Base-by-base conservation (phyloP, 164 flowering plant genomes). In the Stephania cephalantha region DNA sequence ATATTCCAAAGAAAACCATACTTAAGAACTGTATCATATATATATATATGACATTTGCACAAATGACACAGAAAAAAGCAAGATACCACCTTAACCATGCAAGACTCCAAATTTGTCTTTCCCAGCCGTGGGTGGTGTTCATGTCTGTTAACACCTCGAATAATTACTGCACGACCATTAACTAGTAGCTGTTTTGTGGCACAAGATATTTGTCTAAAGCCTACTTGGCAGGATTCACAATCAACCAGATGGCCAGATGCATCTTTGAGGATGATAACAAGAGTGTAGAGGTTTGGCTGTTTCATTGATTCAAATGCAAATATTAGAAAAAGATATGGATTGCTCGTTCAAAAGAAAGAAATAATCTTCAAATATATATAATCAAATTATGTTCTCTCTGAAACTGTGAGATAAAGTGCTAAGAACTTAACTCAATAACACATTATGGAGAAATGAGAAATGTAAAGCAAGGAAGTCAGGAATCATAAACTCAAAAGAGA, bases 101-200 rank as follows among this genome's bases (percentile, higher is more conserved):
- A 95, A 70, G 92, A 84, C 76, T 95, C 98, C 78, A 95, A 68
- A 81, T 92, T 95, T 74, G 95, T 93, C 84, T 95, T 93, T 75
- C 99, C 98, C 11, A 91, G 69, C 64, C 97, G 92, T 46, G 99
- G 99, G 81, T 95, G 99, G 84, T 93, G 97, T 79, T 95, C 98
- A 81, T 95, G 99, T 83, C 95, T 87, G 82, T 95, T 95, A 63
- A 92, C 99, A 68, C 99, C 99, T 83, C 93, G 84, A 82, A 95
- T 89, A 29, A 87, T 74, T 29, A 93, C 87, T 22, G 98, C 96
- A 50, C 83, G 84, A 44, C 97, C 99, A 84, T 95, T 95, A 17
- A 95, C 88, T 69, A 95, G 94, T 58, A 95, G 80, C 83, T 92
- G 97, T 80, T 95, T 95, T 7, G 88, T 88, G 72, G 96, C 95